Conservation (phyloP, 1,284 basidiomycete genomes). For the Peniophora sp. region DNA sequence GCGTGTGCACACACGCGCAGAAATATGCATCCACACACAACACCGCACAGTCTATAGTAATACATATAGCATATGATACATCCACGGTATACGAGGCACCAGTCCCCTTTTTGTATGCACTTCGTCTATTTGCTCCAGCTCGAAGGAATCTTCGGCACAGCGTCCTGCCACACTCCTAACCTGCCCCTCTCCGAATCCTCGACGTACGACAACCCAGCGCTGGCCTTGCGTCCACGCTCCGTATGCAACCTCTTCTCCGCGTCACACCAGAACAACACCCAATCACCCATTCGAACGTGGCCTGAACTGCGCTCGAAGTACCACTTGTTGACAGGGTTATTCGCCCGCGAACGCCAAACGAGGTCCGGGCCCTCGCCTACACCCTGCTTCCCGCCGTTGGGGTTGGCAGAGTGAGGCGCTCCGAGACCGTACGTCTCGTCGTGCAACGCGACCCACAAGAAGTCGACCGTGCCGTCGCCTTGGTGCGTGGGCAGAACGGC, state of each 20-base stretch:
- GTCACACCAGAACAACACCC: slow-evolving; percentile 98
- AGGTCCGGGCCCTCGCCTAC: slow-evolving; percentile 88
- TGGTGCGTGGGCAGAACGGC: slow-evolving; percentile 92
- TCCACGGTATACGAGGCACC: too few species aligned
- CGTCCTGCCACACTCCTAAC: slow-evolving; percentile 66
- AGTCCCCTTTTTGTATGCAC: too few species aligned
- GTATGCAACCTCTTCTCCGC: slow-evolving; percentile 77
- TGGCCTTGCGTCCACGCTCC: slow-evolving; percentile 55
- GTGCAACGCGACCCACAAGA: slow-evolving; percentile 96
- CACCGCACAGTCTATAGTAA: too few species aligned
- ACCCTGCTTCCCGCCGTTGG: slow-evolving; percentile 88
- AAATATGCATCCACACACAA: too few species aligned
- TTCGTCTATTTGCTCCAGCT: slow-evolving; percentile 52
- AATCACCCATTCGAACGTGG: slow-evolving; percentile 76
- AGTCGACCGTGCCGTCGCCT: slow-evolving; percentile 98
- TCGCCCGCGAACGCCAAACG: slow-evolving; percentile 87
- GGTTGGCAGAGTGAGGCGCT: slow-evolving; percentile 89
- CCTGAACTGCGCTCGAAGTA: slow-evolving; percentile 96
- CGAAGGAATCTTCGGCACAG: slow-evolving; percentile 71
- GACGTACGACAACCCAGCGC: slow-evolving; percentile 61
- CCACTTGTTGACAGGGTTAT: slow-evolving; percentile 99
- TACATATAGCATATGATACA: too few species aligned
- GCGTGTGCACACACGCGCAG: too few species aligned
- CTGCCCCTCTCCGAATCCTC: slow-evolving; percentile 80
- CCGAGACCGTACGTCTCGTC: slow-evolving; percentile 98